Evolutionary conservation across 306 rosid genomes (phyloP), one percentile per base, ranked within the genome.

Genomic region (Psophocarpus tetragonolobus): DNA sequence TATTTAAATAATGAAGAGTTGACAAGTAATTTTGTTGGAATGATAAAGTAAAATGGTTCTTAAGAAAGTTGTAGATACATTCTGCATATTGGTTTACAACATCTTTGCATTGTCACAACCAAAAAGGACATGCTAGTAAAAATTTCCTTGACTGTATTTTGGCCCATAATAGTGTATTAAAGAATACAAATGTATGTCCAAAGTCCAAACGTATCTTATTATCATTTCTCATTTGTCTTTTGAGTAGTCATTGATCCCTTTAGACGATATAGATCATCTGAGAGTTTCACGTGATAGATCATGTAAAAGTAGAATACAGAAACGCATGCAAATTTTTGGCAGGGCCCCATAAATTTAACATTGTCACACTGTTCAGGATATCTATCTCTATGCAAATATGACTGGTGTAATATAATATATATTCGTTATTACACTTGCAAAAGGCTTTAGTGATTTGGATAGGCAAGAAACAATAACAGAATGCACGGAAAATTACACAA

Each of bases 401-500:
- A n/a, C n/a, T n/a, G n/a, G n/a, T n/a, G n/a, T n/a, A n/a, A n/a
- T n/a, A n/a, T n/a, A n/a, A n/a, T n/a, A n/a, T n/a, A n/a, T n/a
- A n/a, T 45, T 62, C 13, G 23, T 13, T n/a, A n/a, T n/a, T n/a
- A n/a, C n/a, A 35, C 68, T 24, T 61, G 77, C 56, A 24, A 41
- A 73, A 69, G 26, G 70, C 3, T 41, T 67, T 15, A 11, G 6
- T 41, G 41, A 69, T 53, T 69, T 33, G 35, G 26, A 44, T 33
- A 50, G 50, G 75, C 24, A 26, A 14, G 29, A 47, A 78, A 32
- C 14, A 51, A 33, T 60, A 60, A 80, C 73, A 81, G 13, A 35
- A 80, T 56, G 60, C 65, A 85, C 76, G 3, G 83, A 75, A 81
- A 87, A 85, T 78, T 89, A 85, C 82, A 84, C 80, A 74, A 74